phyloP scores from a whole-genome alignment of 2,329 filamentous ascomycete species.

The Botrytis galanthina region DNA sequence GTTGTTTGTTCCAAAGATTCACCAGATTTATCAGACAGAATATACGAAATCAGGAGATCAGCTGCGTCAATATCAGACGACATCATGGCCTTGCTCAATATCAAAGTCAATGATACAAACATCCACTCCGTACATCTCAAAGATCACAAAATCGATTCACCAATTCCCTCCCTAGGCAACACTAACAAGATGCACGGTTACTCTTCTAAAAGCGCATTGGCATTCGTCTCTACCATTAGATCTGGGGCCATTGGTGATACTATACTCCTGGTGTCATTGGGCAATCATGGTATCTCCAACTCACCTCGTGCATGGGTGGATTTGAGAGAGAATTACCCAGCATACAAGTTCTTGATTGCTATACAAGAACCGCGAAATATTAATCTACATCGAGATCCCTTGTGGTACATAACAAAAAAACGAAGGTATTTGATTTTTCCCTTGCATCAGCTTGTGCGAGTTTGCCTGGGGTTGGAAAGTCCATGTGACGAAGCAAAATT shows the following conservation, averaged over 20 bases:
- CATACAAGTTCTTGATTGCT: not conserved
- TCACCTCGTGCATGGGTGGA: not conserved
- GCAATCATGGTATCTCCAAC: not conserved
- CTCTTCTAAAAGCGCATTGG: not conserved
- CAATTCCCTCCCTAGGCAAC: not conserved
- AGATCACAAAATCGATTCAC: not conserved
- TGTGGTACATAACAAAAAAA: not conserved
- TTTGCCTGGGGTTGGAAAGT: not conserved
- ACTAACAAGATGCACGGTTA: not conserved
- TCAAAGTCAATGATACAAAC: not conserved
- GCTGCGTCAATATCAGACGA: not conserved
- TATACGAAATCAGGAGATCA: not conserved
- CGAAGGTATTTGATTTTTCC: not conserved
- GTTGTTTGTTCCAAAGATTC: not conserved
- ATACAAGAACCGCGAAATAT: not conserved
- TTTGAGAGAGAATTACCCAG: not conserved
- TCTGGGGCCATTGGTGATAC: not conserved
- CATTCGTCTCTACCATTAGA: not conserved
- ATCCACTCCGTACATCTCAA: not conserved
- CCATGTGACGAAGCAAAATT: not conserved
- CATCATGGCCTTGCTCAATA: not conserved
- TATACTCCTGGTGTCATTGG: not conserved
- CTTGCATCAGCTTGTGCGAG: not conserved
- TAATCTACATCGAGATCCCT: not conserved
- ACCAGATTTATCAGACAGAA: not conserved